Percentiles rank a stretch among this genome's conserved stretches.
Evolutionary conservation across 202 grass and related monocot genomes (phyloP).

Genomic region (Carex sylvatica): DNA sequence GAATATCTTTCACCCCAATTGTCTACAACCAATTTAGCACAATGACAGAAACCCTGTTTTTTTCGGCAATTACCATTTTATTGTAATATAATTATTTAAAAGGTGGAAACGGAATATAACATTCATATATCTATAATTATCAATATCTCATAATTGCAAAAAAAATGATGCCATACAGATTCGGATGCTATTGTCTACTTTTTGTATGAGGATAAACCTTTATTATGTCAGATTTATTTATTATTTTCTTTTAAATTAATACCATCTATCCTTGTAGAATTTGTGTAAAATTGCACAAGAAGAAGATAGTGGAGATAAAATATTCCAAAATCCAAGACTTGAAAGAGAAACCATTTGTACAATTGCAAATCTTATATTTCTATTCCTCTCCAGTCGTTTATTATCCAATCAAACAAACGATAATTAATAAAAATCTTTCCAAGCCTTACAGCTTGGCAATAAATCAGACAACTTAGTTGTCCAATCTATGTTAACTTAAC

Average conservation of each 20-base stretch:
- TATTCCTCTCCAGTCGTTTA: slow-evolving; percentile 22
- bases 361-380: slow-evolving; percentile 24
- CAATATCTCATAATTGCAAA: background rate
- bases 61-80: background rate
- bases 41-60: background rate
- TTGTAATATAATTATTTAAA: background rate
- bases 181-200: background rate
- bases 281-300: background rate
- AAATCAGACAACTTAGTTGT: slow-evolving; percentile 41
- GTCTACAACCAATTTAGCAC: background rate
- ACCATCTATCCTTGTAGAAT: background rate
- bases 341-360: slow-evolving; percentile 11
- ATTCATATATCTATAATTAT: background rate
- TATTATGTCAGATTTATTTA: background rate
- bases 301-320: background rate
- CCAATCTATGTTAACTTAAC: slow-evolving; percentile 14
- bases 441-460: slow-evolving; percentile 22
- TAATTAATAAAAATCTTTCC: slow-evolving; percentile 23
- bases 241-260: background rate
- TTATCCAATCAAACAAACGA: slow-evolving; percentile 22
- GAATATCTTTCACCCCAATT: background rate
- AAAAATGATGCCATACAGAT: background rate
- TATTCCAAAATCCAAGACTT: slow-evolving; percentile 21
- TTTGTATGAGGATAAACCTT: background rate
- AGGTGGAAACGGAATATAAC: background rate